Conservation (phyloP, 768 basidiomycete species). For the Ramaria rubella region DNA sequence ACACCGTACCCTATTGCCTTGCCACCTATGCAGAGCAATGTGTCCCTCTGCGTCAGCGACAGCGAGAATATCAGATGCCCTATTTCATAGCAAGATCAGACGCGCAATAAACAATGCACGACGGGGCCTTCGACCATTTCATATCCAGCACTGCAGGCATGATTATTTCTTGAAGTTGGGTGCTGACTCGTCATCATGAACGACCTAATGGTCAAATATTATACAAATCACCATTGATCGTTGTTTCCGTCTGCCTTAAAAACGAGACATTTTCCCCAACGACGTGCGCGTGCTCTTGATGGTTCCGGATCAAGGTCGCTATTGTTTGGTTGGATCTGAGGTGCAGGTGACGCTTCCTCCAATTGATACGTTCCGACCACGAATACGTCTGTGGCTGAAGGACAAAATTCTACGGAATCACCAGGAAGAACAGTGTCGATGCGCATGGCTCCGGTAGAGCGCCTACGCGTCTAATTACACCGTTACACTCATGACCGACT, state of each 20-base stretch:
- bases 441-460: slow-evolving; percentile 1
- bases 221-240: slow-evolving; percentile 28
- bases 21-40: slow-evolving; percentile 57
- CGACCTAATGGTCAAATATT: background rate
- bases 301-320: slow-evolving; percentile 3
- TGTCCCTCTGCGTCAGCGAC: slow-evolving; percentile 84
- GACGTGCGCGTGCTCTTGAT: slow-evolving; percentile 33
- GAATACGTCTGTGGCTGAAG: slow-evolving; percentile 58
- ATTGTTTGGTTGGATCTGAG: slow-evolving; percentile 10
- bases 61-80: slow-evolving; percentile 46
- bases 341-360: slow-evolving; percentile 32
- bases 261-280: slow-evolving; percentile 71
- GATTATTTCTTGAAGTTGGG: slow-evolving; percentile 58
- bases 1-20: slow-evolving; percentile 39
- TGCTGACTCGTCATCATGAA: slow-evolving; percentile 17
- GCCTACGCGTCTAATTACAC: background rate
- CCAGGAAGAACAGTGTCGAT: slow-evolving; percentile 78
- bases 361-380: slow-evolving; percentile 93
- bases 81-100: slow-evolving; percentile 12
- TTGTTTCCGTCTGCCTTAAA: slow-evolving; percentile 40
- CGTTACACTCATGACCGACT: slow-evolving; percentile 47
- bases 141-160: slow-evolving; percentile 84
- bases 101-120: slow-evolving; percentile 7
- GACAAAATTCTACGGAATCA: slow-evolving; percentile 89
- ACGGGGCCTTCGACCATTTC: slow-evolving; percentile 65